A percentile compares a stretch with the other conserved stretches of the same genome.
Conservation (phyloP, 2,329 filamentous ascomycete species). For the Camillea tinctor region DNA sequence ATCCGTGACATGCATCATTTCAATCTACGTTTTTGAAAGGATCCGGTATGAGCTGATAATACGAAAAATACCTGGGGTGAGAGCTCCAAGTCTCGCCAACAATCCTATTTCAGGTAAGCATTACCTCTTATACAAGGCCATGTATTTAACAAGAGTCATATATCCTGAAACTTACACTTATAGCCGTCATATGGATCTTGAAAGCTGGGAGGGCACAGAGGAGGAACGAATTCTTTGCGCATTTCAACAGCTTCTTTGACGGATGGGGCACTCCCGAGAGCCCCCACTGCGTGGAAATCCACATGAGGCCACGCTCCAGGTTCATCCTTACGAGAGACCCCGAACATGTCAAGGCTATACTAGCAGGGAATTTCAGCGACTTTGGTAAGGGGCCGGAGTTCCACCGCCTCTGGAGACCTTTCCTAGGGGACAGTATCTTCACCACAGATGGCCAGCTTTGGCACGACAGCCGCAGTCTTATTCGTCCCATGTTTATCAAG, state of each 20-base stretch:
- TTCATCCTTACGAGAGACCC: conserved; percentile 52
- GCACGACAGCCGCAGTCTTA: conserved; percentile 52
- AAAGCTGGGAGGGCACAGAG: conserved; percentile 28
- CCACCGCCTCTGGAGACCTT: conserved; percentile 41
- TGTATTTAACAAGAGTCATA: not conserved
- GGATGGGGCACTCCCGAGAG: conserved; percentile 27
- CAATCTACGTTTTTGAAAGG: conserved; percentile 16
- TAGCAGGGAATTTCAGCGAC: conserved; percentile 56
- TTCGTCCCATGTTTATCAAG: conserved; percentile 53
- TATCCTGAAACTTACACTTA: conserved; percentile 7
- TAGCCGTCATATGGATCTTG: conserved; percentile 26
- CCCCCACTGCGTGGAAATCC: conserved; percentile 39
- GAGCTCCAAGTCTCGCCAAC: conserved; percentile 33
- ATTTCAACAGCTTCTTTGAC: conserved; percentile 32
- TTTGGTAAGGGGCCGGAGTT: conserved; percentile 48
- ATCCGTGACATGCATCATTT: conserved; percentile 2
- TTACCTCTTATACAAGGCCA: not conserved
- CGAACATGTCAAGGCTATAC: conserved; percentile 55
- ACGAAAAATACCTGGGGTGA: conserved; percentile 32
- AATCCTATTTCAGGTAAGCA: conserved; percentile 35
- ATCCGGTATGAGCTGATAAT: conserved; percentile 28
- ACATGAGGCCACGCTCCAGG: conserved; percentile 31
- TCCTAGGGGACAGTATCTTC: conserved; percentile 58
- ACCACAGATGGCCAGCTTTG: conserved; percentile 51
- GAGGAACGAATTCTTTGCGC: conserved; percentile 33